phyloP scores from a whole-genome alignment of 768 basidiomycete genomes.

The Agaricus subrufescens region DNA sequence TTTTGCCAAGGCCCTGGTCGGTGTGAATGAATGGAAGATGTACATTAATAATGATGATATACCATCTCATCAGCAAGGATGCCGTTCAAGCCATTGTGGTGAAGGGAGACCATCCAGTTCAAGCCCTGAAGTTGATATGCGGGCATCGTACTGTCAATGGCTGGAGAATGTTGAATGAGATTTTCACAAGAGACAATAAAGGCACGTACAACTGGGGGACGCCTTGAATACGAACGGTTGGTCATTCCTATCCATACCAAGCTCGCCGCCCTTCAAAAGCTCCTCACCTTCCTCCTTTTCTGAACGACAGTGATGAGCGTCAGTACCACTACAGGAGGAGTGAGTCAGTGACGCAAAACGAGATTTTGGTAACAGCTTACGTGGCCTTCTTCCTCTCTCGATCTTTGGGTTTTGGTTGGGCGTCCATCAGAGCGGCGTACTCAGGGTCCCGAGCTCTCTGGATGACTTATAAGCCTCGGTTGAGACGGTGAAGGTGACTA shows the following conservation, averaged over 20 bases:
- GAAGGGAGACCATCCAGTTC: slow-evolving; percentile 95
- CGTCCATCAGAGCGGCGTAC: slow-evolving; percentile 85
- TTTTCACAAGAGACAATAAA: slow-evolving; percentile 9
- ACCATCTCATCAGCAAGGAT: slow-evolving; percentile 98
- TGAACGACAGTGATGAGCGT: slow-evolving; percentile 83
- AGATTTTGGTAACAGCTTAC: background rate
- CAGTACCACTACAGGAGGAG: slow-evolving; percentile 52
- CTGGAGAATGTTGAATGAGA: slow-evolving; percentile 31
- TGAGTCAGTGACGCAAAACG: background rate
- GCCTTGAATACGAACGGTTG: slow-evolving; percentile 94
- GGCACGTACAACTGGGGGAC: slow-evolving; percentile 74
- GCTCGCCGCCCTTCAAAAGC: slow-evolving; percentile 80
- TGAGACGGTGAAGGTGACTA: background rate
- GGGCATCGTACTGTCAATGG: slow-evolving; percentile 87
- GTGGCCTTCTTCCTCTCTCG: slow-evolving; percentile 76
- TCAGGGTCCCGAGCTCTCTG: slow-evolving; percentile 88
- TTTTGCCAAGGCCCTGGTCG: slow-evolving; percentile 90
- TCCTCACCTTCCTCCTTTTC: slow-evolving; percentile 99
- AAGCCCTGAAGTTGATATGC: slow-evolving; percentile 93
- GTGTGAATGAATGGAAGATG: background rate
- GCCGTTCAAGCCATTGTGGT: slow-evolving; percentile 95
- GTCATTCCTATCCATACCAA: slow-evolving; percentile 76
- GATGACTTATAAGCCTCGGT: background rate
- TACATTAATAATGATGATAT: slow-evolving; percentile 12
- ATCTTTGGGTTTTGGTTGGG: slow-evolving; percentile 82